phyloP scores from a whole-genome alignment of 352 stramenopile species.

The Pythium aristosporum region DNA sequence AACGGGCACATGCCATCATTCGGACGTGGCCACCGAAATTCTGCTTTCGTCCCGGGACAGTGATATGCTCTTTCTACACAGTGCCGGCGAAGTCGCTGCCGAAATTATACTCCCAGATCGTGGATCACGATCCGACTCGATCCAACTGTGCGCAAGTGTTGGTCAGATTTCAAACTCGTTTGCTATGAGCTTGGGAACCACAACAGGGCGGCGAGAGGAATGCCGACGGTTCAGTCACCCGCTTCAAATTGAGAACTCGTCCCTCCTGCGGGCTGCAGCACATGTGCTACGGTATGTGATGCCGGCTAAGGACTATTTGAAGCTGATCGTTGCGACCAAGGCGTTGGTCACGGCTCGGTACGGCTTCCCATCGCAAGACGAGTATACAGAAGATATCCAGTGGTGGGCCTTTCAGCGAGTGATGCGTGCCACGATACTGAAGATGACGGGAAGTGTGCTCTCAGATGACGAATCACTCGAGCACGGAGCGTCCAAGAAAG shows the following conservation, averaged over 20 bases:
- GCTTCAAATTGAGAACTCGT: slow-evolving; percentile 10
- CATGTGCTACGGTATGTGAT: slow-evolving; percentile 16
- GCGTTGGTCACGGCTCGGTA: slow-evolving; percentile 2
- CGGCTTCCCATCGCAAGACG: not conserved
- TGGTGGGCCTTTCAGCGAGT: slow-evolving; percentile 18
- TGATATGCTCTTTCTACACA: slow-evolving; percentile 10
- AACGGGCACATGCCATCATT: not conserved
- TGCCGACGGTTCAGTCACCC: slow-evolving; percentile 17
- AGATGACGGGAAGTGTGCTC: not conserved
- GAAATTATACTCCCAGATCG: slow-evolving; percentile 7
- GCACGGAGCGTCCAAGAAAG: slow-evolving; percentile 25
- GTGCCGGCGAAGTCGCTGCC: slow-evolving; percentile 6
- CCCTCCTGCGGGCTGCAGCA: slow-evolving; percentile 9
- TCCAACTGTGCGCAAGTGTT: not conserved
- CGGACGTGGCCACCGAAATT: slow-evolving; percentile 7
- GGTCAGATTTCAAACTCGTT: not conserved
- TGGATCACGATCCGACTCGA: not conserved
- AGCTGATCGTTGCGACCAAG: slow-evolving; percentile 6
- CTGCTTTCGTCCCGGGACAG: slow-evolving; percentile 4
- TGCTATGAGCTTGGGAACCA: not conserved
- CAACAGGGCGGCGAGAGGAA: slow-evolving; percentile 3
- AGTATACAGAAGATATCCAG: slow-evolving; percentile 2
- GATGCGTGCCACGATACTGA: not conserved
- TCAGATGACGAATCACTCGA: slow-evolving; percentile 14
- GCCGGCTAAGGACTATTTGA: slow-evolving; percentile 6